phyloP scores from a whole-genome alignment of 129 eudicot species.

The Heracleum sosnowskyi region DNA sequence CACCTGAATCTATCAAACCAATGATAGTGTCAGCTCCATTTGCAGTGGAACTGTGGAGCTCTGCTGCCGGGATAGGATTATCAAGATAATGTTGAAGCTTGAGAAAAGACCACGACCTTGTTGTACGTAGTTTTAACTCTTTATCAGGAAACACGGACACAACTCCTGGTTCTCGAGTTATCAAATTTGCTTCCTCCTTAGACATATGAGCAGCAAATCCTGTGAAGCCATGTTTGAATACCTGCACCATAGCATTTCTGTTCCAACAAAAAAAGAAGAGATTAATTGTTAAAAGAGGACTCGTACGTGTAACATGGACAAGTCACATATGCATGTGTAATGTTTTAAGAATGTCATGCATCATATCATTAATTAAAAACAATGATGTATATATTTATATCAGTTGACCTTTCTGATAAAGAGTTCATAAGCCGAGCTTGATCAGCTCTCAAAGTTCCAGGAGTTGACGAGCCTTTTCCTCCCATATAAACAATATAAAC shows the following conservation, averaged over 20 bases:
- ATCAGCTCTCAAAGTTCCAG: not conserved
- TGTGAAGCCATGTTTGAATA: constrained; percentile 58
- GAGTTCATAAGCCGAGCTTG: not conserved
- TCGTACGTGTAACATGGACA: constrained; percentile 36
- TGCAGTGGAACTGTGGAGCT: constrained; percentile 14
- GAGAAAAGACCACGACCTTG: constrained; percentile 91
- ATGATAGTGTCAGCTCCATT: constrained; percentile 45
- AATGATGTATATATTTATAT: no score
- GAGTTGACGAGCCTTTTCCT: not conserved
- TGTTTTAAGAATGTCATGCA: no score
- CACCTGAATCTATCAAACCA: constrained; percentile 81
- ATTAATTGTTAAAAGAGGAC: not conserved
- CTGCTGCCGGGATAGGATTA: constrained; percentile 9
- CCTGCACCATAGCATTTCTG: constrained; percentile 44
- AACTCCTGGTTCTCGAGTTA: constrained; percentile 55
- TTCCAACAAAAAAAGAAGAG: constrained; percentile 16
- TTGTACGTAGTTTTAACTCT: constrained; percentile 61
- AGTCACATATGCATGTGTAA: no score
- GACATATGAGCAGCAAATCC: constrained; percentile 79
- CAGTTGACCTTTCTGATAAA: not conserved
- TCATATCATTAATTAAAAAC: no score
- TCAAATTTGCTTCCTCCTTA: constrained; percentile 46
- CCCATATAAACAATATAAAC: not conserved
- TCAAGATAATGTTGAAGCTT: constrained; percentile 32
- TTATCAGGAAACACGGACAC: constrained; percentile 84